Base-by-base conservation (phyloP, 2,329 filamentous ascomycete species). In the Aureobasidium pullulans region DNA sequence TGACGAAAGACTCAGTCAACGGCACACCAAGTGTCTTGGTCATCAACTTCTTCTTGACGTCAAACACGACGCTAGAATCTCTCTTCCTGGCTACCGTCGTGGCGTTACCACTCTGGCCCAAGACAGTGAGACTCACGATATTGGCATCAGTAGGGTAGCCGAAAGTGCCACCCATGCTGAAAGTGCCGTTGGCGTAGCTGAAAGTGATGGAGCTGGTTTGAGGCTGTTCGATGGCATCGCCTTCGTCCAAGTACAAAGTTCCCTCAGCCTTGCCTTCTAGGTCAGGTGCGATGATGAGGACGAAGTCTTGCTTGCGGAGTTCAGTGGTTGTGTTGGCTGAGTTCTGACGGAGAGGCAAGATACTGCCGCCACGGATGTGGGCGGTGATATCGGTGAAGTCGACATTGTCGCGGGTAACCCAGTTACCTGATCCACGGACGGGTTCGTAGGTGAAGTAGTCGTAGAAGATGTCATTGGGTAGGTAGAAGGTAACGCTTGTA, bases 241-340 rank as follows among this genome's bases (percentile, higher is more conserved):
- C 90, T 62, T 95, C 89, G 65, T 94, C 90, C 5, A 94, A 74
- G 69, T 92, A 94, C 60, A 94, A 75, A 54, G 78, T 76, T 0
- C 90, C 90, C 1, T 68, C 71, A 0, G 90, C 90, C 6, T 75
- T 81, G 3, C 86, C 87, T 54, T 86, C 75, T 0, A 69, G 67
- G 6, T 80, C 83, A 0, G 88, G 79, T 0, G 89, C 86, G 46
- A 95, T 79, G 37, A 93, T 67, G 53, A 95, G 75, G 68, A 86
- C 80, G 73, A 93, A 93, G 64, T 84, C 77, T 65, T 87, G 77
- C 64, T 82, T 78, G 43, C 86, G 79, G 39, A 89, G 74, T 44
- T 80, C 87, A 69, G 67, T 84, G 68, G 71, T 91, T 66, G 76
- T 89, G 75, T 84, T 84, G 34, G 81, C 80, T 11, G 77, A 76